phyloP scores from a whole-genome alignment of 129 eudicot species.

The Tagetes patula region DNA sequence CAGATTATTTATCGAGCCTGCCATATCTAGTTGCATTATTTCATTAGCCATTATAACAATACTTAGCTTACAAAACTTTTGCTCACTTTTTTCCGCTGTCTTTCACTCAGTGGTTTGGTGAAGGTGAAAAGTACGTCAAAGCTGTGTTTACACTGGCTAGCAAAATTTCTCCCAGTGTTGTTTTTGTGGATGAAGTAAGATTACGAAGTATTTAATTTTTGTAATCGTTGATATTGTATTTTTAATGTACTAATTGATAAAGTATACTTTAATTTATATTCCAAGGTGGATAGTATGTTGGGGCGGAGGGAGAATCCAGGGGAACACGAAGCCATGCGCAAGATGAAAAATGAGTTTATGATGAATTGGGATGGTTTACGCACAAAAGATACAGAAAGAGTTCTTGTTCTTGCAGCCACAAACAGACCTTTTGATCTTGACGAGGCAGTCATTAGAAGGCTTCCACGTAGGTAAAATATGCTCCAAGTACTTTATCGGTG shows the following conservation, averaged over 20 bases:
- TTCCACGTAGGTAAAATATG: conserved; percentile 74
- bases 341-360: conserved; percentile 97
- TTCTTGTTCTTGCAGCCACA: conserved; percentile 93
- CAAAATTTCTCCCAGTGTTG: conserved; percentile 92
- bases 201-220: conserved; percentile 8
- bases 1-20: neutral
- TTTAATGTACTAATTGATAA: neutral
- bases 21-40: conserved; percentile 4
- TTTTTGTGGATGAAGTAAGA: conserved; percentile 93
- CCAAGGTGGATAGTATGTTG: conserved; percentile 94
- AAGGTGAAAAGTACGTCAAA: conserved; percentile 95
- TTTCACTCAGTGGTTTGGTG: conserved; percentile 89
- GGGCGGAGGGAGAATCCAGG: conserved; percentile 94
- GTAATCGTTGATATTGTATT: neutral
- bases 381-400: conserved; percentile 88
- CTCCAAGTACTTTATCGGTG: neutral
- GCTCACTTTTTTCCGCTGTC: conserved; percentile 12
- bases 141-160: conserved; percentile 96
- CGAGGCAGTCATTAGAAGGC: conserved; percentile 91
- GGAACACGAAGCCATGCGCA: conserved; percentile 96
- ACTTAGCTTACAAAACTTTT: conserved; percentile 13
- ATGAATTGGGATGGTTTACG: conserved; percentile 96
- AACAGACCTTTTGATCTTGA: conserved; percentile 97
- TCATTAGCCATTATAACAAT: neutral
- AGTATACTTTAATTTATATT: neutral